Evolutionary conservation across 257 asterid genomes (phyloP).

Genomic region (Asclepias syriaca): DNA sequence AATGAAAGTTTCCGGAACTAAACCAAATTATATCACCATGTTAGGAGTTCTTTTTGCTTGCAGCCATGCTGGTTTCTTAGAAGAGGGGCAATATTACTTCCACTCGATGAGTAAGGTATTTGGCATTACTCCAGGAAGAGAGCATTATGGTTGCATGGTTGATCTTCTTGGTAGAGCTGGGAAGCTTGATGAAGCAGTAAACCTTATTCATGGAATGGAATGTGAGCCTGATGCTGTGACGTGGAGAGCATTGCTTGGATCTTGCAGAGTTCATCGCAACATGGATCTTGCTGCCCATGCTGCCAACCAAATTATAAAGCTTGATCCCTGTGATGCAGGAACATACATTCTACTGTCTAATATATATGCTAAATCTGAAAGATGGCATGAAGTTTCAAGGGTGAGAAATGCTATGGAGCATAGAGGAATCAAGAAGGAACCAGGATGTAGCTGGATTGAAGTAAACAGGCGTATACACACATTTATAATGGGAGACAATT

Average conservation of each 20-base stretch:
- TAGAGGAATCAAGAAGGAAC: constrained; percentile 78
- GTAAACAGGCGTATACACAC: constrained; percentile 62
- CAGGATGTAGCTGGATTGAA: constrained; percentile 97
- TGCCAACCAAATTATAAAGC: constrained; percentile 65
- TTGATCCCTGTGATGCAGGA: constrained; percentile 75
- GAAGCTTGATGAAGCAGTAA: constrained; percentile 66
- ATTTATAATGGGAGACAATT: constrained; percentile 64
- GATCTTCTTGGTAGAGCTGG: constrained; percentile 94
- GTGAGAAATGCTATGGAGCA: constrained; percentile 61
- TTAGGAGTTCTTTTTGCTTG: constrained; percentile 88
- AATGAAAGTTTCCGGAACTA: constrained; percentile 52
- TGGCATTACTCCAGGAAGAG: constrained; percentile 72
- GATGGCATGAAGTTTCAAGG: constrained; percentile 63
- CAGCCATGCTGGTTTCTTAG: constrained; percentile 82
- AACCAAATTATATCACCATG: constrained; percentile 64
- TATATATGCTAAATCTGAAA: constrained; percentile 64
- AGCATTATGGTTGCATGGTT: constrained; percentile 89
- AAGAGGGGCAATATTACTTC: constrained; percentile 58
- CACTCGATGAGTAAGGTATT: constrained; percentile 58
- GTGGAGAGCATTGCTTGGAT: constrained; percentile 87
- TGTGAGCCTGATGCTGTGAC: constrained; percentile 74
- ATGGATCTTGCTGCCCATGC: constrained; percentile 78
- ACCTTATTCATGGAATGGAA: constrained; percentile 60
- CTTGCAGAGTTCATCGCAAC: constrained; percentile 75
- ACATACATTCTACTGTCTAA: constrained; percentile 69